Evolutionary conservation across 1,284 basidiomycete genomes (phyloP), one percentile per base, ranked within the genome.

Genomic region (Paramarasmius palmivorus): DNA sequence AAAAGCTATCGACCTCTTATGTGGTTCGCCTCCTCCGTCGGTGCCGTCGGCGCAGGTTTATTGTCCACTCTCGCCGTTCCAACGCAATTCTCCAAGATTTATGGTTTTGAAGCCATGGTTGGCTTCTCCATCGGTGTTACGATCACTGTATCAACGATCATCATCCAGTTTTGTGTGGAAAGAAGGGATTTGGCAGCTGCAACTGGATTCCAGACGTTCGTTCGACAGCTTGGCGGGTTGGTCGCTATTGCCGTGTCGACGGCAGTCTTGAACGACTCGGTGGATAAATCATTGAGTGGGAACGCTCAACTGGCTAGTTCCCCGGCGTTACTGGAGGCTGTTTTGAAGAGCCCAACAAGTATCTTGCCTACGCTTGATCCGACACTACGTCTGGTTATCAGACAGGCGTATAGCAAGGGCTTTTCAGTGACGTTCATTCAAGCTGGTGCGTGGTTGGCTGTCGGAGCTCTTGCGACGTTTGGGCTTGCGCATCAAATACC

Each of bases 51-150:
- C 19, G 23, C 44, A 15, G 44, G 44, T 15, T 19, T 46, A 17
- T 25, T 46, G n/a, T 46, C 44, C 14, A 46, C 44, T 17, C 2
- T 46, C 44, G 14, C 23, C n/a, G 14, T 34, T 7, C 44, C 44
- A 25, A 46, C 44, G 4, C 9, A 23, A 3, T 46, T 46, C 14
- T 19, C 44, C 22, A 9, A 29, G 4, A 26, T 46, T 19, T 46
- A 46, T 19, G 44, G 44, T 5, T 46, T 26, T 14, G 25, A 46
- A 34, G 26, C 32, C 44, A 19, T 46, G 20, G 44, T 46, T 29
- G 44, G 44, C 14, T 46, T 26, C 23, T 46, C 44, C 29, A 46
- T 46, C 32, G 44, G 25, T 46, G 44, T 46, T 4, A 46, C 44
- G 10, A 46, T 46, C 23, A 46, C 44, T 15, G 44, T 29, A 5